Evolutionary conservation across 1,139 yeast species (phyloP).

Genomic region (Geotrichum carabidarum): DNA sequence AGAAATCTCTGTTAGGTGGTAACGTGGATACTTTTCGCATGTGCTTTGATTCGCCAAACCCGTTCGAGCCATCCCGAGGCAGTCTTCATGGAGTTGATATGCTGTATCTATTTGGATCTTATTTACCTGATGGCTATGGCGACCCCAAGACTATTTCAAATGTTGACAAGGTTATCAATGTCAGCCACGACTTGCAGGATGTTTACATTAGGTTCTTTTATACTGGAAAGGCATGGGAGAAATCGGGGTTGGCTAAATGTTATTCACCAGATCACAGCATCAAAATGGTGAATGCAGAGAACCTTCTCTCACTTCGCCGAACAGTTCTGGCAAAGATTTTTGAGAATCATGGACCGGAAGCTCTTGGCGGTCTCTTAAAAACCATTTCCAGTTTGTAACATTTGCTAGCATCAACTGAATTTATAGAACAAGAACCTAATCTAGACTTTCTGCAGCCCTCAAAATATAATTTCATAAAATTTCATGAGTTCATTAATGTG

Average conservation of each 20-base stretch:
- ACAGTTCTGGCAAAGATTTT: conserved; percentile 1
- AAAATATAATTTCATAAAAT: too few relatives aligned
- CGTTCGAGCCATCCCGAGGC: conserved; percentile 9
- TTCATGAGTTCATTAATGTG: too few relatives aligned
- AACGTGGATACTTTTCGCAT: background rate
- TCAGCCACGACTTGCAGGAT: conserved; percentile 12
- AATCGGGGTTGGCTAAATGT: background rate
- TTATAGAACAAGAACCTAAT: too few relatives aligned
- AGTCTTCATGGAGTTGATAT: conserved; percentile 20
- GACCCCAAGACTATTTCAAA: background rate
- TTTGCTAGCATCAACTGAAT: too few relatives aligned
- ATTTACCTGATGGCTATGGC: background rate
- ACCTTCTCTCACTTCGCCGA: background rate
- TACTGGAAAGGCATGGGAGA: conserved; percentile 10
- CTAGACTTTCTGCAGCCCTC: too few relatives aligned
- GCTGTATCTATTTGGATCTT: conserved; percentile 16
- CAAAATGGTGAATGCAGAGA: background rate
- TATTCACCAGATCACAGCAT: background rate
- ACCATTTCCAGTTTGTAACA: too few relatives aligned
- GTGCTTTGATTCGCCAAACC: conserved; percentile 18
- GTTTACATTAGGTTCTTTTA: conserved; percentile 8
- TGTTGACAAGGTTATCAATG: background rate
- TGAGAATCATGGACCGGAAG: conserved; percentile 1
- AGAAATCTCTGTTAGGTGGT: background rate
- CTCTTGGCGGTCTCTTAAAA: background rate